Base-by-base conservation (phyloP, 1,139 yeast genomes). In the Pichia sp. region DNA sequence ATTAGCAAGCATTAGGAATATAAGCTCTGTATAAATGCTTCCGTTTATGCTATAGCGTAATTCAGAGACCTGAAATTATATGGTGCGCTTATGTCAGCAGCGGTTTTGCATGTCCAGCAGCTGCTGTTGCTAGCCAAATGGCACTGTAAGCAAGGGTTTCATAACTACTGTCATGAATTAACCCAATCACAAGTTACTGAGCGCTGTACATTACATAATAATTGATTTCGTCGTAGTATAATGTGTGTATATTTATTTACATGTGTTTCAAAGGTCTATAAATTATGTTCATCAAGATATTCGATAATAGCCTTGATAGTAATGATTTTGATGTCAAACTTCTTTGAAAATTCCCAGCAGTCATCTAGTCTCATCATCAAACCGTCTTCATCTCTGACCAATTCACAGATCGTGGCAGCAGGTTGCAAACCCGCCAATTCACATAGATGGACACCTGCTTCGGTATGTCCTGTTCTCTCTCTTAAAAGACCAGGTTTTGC, bases 391-490 rank as follows among this genome's bases (percentile, higher is more conserved):
- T 90, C 97, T 51, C 85, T 77, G 32, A 94, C 97, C 58, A 94
- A 71, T 65, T 94, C 99, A 64, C 97, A 86, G 53, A 94, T 92
- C 37, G 85, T 94, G 8, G 86, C 95, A 3, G 90, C 97, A 3
- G 95, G 95, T 53, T 79, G 77, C 55, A 85, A 71, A 0, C 88
- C 90, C 3, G 92, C 74, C 58, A 90, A 71, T 57, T 71, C 69
- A 60, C 95, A 82, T 53, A 94, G 71, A 60, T 92, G 95, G 10
- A 92, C 95, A 33, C 90, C 90, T 8, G 98, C 97, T 66, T 94
- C 99, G 6, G 99, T 94, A 62, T 94, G 99, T n/a, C 99, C 98
- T 52, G 86, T 72, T 70, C 99, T 83, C 44, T 71, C 69, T 47
- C 78, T 71, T 48, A 92, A 79, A 42, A 95, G 82, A 1, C 96